Evolutionary conservation across 1,284 basidiomycete species (phyloP).

Genomic region (Athelia psychrophila): DNA sequence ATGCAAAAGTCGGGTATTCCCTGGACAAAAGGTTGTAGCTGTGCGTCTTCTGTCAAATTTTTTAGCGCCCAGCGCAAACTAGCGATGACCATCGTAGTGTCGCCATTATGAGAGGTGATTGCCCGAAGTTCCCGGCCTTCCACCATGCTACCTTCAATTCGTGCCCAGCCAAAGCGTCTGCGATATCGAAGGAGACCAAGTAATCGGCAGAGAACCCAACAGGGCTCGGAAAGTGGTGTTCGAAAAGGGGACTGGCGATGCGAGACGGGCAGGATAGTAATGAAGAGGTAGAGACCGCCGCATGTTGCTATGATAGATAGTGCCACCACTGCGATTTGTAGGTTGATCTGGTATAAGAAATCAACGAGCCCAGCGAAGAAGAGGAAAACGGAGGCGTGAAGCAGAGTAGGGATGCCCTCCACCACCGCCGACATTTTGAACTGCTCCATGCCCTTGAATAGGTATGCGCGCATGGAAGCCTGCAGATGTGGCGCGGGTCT

Average conservation of each 20-base stretch:
- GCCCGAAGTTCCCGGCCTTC: not conserved
- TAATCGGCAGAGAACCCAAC: constrained; percentile 25
- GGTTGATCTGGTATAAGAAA: constrained; percentile 32
- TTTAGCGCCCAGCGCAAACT: not conserved
- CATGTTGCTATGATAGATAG: constrained; percentile 25
- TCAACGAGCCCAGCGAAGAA: constrained; percentile 38
- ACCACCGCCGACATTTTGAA: constrained; percentile 36
- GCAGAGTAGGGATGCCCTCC: constrained; percentile 34
- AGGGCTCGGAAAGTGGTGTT: constrained; percentile 32
- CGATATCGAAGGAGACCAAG: not conserved
- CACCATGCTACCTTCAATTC: too few species aligned
- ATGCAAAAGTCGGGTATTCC: too few species aligned
- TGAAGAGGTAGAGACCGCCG: constrained; percentile 24
- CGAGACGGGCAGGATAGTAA: constrained; percentile 29
- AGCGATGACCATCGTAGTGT: not conserved
- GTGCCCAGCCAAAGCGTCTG: too few species aligned
- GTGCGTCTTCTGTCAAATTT: not conserved
- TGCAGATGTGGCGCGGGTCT: constrained; percentile 9
- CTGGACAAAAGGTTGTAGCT: not conserved
- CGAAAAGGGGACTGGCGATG: constrained; percentile 37
- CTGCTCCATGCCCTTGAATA: constrained; percentile 29
- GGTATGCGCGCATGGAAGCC: constrained; percentile 33
- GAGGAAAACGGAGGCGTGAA: constrained; percentile 37
- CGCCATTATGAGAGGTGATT: not conserved
- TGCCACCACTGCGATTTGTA: constrained; percentile 25